Evolutionary conservation across 163 green algal genomes (phyloP).

Genomic region (Volvox carteri): DNA sequence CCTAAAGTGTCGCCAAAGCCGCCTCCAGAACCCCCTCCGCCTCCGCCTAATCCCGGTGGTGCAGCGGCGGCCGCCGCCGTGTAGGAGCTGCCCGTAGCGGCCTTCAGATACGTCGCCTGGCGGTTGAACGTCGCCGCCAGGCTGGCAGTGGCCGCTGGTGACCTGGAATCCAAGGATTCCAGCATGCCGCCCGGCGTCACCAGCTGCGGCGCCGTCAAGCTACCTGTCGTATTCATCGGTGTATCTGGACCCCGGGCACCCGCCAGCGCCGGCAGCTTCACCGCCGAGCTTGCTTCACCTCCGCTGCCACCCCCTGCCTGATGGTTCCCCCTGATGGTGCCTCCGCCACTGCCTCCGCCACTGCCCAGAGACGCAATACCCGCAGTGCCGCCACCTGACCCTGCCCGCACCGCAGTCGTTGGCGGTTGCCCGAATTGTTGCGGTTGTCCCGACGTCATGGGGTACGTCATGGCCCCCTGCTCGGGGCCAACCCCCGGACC

Average conservation of each 20-base stretch:
- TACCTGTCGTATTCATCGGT: not conserved
- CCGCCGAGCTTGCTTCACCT: not conserved
- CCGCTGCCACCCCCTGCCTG: not conserved
- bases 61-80: not conserved
- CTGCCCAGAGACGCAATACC: too few relatives aligned
- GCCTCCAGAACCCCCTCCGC: too few relatives aligned
- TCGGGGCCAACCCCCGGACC: not conserved
- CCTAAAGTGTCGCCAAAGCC: too few relatives aligned
- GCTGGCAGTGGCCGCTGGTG: not conserved
- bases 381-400: too few relatives aligned
- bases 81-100: not conserved
- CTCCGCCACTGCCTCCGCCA: too few relatives aligned
- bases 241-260: not conserved
- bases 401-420: too few relatives aligned
- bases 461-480: not conserved
- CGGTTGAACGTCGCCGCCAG: not conserved
- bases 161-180: not conserved
- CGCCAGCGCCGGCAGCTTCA: conserved; percentile 1
- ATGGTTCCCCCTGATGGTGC: not conserved
- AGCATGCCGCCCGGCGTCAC: not conserved
- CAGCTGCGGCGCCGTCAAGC: not conserved
- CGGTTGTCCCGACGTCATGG: conserved; percentile 16
- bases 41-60: too few relatives aligned
- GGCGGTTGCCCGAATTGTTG: too few relatives aligned
- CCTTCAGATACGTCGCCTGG: not conserved